Evolutionary conservation across 2,329 filamentous ascomycete genomes (phyloP), one percentile per base, ranked within the genome.

Genomic region (Hypoxylon sp.): DNA sequence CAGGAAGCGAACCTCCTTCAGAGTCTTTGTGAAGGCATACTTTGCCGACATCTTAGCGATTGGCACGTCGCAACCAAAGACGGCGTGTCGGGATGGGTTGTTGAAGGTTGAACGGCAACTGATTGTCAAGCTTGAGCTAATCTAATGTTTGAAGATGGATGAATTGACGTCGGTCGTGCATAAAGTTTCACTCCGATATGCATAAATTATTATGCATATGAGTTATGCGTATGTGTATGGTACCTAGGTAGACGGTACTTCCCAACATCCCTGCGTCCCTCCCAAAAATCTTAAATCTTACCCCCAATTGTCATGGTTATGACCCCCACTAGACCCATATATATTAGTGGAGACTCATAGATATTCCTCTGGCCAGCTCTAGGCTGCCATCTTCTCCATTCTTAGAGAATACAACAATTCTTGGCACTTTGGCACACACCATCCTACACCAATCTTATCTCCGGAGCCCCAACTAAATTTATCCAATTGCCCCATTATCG

Each of bases 1-100:
- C 77, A 97, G 88, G 85, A 99, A 99, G 80, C 96, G 92, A 80
- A 99, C 88, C 87, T 99, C 96, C 87, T 94, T 97, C 81, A 99
- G 87, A 74, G 90, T 85, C 82, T 94, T 92, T 75, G 90, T 88
- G 84, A 99, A 99, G 76, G 90, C 93, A 85, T 97, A 98, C 87
- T 96, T 97, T 83, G 88, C 86, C 75, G 94, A 93, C 96, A 98
- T 98, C 73, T 74, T 86, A 79, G 72, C 75, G 29, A 70, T 65
- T 62, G 53, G 67, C 42, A 19, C 14, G n/a, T 51, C 42, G 53
- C 60, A 60, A 50, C 70, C 52, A 62, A 60, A 55, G 61, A 70
- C 60, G 71, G 31, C 68, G 52, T 64, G 71, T 47, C 76, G 70
- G 71, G 74, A 75, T 70, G 66, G 73, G 71, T 69, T 63, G 52